A percentile compares a stretch with the other conserved stretches of the same genome.
phyloP scores from a whole-genome alignment of 257 asterid species.

The Capsicum rhomboideum region DNA sequence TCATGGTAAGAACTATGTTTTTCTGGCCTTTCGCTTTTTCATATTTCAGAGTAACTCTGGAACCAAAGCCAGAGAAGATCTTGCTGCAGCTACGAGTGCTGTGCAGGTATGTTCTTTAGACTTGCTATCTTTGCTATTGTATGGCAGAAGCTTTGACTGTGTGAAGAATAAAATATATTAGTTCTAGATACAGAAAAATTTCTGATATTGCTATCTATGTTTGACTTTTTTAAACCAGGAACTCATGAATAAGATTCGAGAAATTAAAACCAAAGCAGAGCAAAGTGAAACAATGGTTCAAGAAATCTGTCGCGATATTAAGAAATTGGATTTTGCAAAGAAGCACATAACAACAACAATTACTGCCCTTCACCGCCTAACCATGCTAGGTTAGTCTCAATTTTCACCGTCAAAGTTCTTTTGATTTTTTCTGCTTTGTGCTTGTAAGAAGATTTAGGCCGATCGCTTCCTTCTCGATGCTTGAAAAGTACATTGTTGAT shows the following conservation, averaged over 20 bases:
- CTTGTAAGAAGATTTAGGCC: background rate
- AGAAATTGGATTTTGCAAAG: constrained; percentile 97
- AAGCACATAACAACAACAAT: constrained; percentile 95
- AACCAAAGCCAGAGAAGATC: constrained; percentile 95
- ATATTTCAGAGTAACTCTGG: constrained; percentile 84
- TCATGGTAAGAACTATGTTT: background rate
- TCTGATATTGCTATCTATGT: background rate
- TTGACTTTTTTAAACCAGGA: constrained; percentile 44
- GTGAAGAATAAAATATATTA: background rate
- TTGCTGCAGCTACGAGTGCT: constrained; percentile 93
- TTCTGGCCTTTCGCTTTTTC: background rate
- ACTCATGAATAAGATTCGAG: constrained; percentile 92
- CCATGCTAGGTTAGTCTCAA: constrained; percentile 81
- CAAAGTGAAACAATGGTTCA: constrained; percentile 99
- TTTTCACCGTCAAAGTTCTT: constrained; percentile 15
- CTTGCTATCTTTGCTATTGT: constrained; percentile 7
- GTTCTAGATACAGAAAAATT: background rate
- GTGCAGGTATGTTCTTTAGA: constrained; percentile 59
- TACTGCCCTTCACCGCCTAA: constrained; percentile 98
- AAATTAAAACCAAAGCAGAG: constrained; percentile 93
- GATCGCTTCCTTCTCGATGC: background rate
- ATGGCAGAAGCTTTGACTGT: background rate
- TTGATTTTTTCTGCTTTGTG: background rate
- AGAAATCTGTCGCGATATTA: constrained; percentile 98
- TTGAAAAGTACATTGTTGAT: background rate